Evolutionary conservation across 768 basidiomycete species (phyloP), one percentile per base, ranked within the genome.

Genomic region (Rhodotorula kratochvilovae): DNA sequence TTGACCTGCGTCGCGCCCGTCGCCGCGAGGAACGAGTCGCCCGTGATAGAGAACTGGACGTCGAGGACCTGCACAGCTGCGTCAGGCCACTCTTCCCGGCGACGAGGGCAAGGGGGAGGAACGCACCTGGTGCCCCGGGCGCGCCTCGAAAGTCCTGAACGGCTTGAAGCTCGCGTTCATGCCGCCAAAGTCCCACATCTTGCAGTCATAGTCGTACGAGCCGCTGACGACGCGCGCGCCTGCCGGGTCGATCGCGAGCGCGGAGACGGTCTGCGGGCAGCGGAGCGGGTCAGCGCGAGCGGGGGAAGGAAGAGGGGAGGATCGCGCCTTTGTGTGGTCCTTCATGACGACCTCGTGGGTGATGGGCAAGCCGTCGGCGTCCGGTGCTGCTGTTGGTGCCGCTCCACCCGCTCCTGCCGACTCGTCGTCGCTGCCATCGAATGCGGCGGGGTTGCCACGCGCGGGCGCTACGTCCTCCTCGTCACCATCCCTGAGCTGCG

Each of bases 111-210:
- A 8, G n/a, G 13, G 31, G 13, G 33, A 12, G 25, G 11, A 54
- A 60, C 63, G 39, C 54, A 66, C 70, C 45, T 76, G 67, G 19
- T 71, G 67, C 7, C 61, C 62, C 21, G 68, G 55, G 7, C 54
- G 42, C 71, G 93, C 90, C 79, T 99, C 96, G 87, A 90, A 98
- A 75, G 87, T 90, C 82, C 94, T 90, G 86, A 99, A 98, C 25
- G 96, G 94, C 81, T 91, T 91, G 81, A 83, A 88, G 73, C 87
- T 56, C 72, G 84, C 83, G 78, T 91, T 90, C 96, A 99, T 99
- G 25, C 96, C 96, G 76, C 95, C 95, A 81, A 98, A 98, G 81
- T 99, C 96, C 94, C 95, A 99, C 64, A 99, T 81, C 82, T 98
- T 98, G 81, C 90, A 88, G 81, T 99, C 96, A 79, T 98, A 98